Percentiles rank a stretch among this genome's conserved stretches.
phyloP scores from a whole-genome alignment of 2,329 filamentous ascomycete species.

The Fusarium sp. region DNA sequence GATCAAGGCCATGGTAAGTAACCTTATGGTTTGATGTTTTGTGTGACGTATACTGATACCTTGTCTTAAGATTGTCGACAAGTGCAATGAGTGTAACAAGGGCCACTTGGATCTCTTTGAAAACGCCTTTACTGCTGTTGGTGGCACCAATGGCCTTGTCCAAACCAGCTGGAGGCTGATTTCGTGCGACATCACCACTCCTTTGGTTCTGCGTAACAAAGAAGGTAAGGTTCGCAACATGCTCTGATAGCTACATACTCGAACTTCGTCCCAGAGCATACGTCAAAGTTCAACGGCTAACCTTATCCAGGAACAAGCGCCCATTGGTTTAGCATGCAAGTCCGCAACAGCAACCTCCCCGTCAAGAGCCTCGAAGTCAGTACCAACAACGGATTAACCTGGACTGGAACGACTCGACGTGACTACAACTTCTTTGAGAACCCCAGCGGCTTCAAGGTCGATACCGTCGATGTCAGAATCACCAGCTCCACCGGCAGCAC shows the following conservation, averaged over 20 bases:
- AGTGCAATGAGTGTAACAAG: slow-evolving; percentile 57
- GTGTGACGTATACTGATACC: background rate
- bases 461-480: slow-evolving; percentile 66
- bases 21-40: fast-evolving
- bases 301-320: slow-evolving; percentile 19
- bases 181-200: slow-evolving; percentile 57
- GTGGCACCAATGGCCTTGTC: slow-evolving; percentile 53
- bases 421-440: slow-evolving; percentile 74
- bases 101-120: slow-evolving; percentile 61
- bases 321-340: slow-evolving; percentile 64
- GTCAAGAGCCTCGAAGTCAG: slow-evolving; percentile 70
- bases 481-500: slow-evolving; percentile 64
- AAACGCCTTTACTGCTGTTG: slow-evolving; percentile 55
- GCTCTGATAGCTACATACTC: too few relatives aligned
- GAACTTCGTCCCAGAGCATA: fast-evolving
- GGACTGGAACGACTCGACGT: slow-evolving; percentile 65
- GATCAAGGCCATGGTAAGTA: slow-evolving; percentile 72
- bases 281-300: background rate
- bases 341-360: slow-evolving; percentile 70
- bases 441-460: slow-evolving; percentile 65
- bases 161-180: slow-evolving; percentile 52
- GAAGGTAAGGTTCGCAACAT: slow-evolving; percentile 51
- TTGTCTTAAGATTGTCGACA: slow-evolving; percentile 56
- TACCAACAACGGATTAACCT: slow-evolving; percentile 68
- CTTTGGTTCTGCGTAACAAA: slow-evolving; percentile 59